phyloP scores from a whole-genome alignment of 192 early-diverging fungal species.

The Oehlia diaphana region DNA sequence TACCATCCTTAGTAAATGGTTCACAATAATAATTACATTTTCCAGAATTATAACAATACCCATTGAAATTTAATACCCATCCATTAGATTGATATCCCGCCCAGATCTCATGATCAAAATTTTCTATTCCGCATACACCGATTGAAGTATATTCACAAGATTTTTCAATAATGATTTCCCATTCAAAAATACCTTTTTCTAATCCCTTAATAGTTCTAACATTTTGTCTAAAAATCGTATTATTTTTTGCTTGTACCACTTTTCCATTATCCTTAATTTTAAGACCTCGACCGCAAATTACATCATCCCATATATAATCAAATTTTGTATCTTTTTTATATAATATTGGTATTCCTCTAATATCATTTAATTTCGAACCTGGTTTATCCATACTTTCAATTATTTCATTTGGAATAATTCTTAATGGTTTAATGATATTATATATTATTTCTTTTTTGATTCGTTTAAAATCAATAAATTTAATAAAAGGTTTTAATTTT shows the following conservation, averaged over 20 bases:
- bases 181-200: slow-evolving; percentile 6
- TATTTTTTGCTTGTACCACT: not conserved
- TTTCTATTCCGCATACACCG: not conserved
- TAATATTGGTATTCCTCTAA: not conserved
- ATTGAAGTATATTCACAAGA: not conserved
- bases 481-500: not conserved
- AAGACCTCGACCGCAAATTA: not conserved
- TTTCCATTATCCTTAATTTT: not conserved
- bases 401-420: not conserved
- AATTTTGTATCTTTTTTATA: not conserved
- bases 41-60: not conserved
- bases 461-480: not conserved
- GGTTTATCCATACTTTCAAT: not conserved
- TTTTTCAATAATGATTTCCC: slow-evolving; percentile 22
- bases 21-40: not conserved
- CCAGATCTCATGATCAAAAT: not conserved
- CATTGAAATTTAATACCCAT: slow-evolving; percentile 1
- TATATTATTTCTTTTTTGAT: not conserved
- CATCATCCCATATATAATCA: not conserved
- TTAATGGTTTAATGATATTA: slow-evolving; percentile 3
- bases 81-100: not conserved
- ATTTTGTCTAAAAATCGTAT: not conserved
- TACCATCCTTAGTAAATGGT: not conserved
- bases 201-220: not conserved
- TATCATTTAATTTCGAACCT: not conserved